A percentile compares a stretch with the other conserved stretches of the same genome.
phyloP scores from a whole-genome alignment of 1,284 basidiomycete genomes.

The Apiotrichum gracile region DNA sequence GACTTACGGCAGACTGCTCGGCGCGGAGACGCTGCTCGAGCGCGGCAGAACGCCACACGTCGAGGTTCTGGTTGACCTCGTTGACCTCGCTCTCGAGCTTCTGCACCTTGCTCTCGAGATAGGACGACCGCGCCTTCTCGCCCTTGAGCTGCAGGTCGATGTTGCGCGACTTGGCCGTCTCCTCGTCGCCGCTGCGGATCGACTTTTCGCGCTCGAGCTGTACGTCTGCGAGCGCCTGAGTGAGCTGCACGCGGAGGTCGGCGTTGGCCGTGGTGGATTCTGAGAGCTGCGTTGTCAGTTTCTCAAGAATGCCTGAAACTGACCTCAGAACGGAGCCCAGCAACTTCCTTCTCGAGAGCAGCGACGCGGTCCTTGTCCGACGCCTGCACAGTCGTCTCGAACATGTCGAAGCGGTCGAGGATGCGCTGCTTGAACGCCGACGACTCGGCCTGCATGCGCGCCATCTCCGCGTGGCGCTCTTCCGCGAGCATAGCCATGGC shows the following conservation, averaged over 20 bases:
- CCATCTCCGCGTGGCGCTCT: conserved; percentile 3
- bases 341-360: conserved; percentile 6
- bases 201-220: conserved; percentile 13
- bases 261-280: not conserved
- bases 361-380: not conserved
- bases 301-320: not conserved
- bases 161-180: conserved; percentile 8
- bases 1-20: conserved; percentile 12
- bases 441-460: conserved; percentile 3
- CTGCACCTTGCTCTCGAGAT: conserved; percentile 11
- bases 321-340: conserved; percentile 6
- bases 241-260: conserved; percentile 12
- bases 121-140: conserved; percentile 14
- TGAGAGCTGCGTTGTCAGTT: conserved; percentile 1
- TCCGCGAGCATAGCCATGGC: conserved; percentile 1
- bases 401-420: conserved; percentile 5
- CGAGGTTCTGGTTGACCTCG: conserved; percentile 11
- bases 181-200: conserved; percentile 8
- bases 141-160: conserved; percentile 16
- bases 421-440: not conserved
- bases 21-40: conserved; percentile 16
- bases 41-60: conserved; percentile 15
- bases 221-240: conserved; percentile 6
- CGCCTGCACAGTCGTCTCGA: not conserved
- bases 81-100: conserved; percentile 7